Conservation (phyloP, 2,329 filamentous ascomycete genomes). For the Penicillium sp. region DNA sequence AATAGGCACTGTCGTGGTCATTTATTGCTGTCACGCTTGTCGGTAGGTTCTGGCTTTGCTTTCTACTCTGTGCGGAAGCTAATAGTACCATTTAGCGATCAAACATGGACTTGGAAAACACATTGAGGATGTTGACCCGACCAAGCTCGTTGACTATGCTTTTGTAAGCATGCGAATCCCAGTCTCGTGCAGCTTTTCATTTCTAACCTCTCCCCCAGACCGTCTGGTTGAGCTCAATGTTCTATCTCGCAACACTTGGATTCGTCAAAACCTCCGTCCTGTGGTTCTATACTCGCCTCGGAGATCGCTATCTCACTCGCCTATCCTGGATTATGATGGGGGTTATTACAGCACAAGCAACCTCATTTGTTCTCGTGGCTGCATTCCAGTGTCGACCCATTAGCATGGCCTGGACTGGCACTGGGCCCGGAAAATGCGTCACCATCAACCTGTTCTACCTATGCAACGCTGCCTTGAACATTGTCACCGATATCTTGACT, state of each 20-base stretch:
- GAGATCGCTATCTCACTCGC: conserved; percentile 37
- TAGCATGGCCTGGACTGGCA: conserved; percentile 40
- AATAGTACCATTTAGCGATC: conserved; percentile 15
- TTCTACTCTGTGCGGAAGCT: background rate
- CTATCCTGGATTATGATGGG: conserved; percentile 42
- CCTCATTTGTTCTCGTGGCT: conserved; percentile 43
- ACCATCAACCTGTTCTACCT: conserved; percentile 52
- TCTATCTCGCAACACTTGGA: conserved; percentile 48
- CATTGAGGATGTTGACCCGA: conserved; percentile 8
- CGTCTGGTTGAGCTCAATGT: conserved; percentile 50
- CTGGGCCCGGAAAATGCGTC: conserved; percentile 43
- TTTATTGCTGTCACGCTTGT: conserved; percentile 38
- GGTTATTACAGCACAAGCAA: conserved; percentile 42
- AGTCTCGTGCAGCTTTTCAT: background rate
- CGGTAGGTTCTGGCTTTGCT: conserved; percentile 21
- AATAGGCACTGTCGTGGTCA: conserved; percentile 34
- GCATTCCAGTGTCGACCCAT: conserved; percentile 48
- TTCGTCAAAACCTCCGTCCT: conserved; percentile 52
- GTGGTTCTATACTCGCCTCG: conserved; percentile 47
- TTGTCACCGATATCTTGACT: conserved; percentile 58
- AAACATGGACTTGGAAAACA: conserved; percentile 22
- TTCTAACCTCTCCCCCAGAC: conserved; percentile 26
- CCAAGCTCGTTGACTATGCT: conserved; percentile 14
- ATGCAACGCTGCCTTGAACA: conserved; percentile 58
- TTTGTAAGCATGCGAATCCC: conserved; percentile 14